Evolutionary conservation across 106 monocot genomes (phyloP), one percentile per base, ranked within the genome.

Genomic region (Phalaenopsis equestris): DNA sequence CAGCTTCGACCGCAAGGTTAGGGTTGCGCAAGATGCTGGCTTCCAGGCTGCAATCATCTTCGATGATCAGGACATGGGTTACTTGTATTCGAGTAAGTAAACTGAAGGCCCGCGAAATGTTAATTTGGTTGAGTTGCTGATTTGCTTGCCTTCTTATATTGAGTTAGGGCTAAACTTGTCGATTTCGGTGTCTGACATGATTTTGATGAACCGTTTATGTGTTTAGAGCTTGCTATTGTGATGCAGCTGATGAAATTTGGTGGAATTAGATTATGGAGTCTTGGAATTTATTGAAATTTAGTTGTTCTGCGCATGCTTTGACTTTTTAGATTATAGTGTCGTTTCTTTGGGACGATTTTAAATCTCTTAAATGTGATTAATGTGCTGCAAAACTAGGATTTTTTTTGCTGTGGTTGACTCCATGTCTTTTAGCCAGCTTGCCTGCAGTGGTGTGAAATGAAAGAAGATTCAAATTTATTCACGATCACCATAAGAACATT

Each of bases 1-100:
- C 76, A 96, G 90, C 86, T 93, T 93, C 70, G 93, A 90, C 80
- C 80, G 83, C 80, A 96, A 96, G 86, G 93, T 96, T 9, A 86
- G 91, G 88, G 84, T 78, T 84, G 93, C 92, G 3, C 96, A 96
- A 90, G 83, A 84, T 8, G 85, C 78, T 8, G 93, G 91, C 15
- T 94, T 87, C 74, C 67, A 70, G 36, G 85, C 92, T 19, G 86
- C 86, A 43, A 84, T 94, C 73, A 87, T 94, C 61, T 90, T 88
- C 61, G 91, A 94, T 67, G 91, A 92, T 49, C 88, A 80, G 74
- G 88, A 92, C 11, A 88, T 85, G 77, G 78, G 80, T 78, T 84
- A 81, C 75, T 80, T 94, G 74, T 84, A 84, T 83, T 89, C 89
- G 4, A 91, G 91, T 91, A 48, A 88, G 90, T 75, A 49, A 23